phyloP scores from a whole-genome alignment of 169 alveolate genomes.

The Cryptosporidium viatorum region DNA sequence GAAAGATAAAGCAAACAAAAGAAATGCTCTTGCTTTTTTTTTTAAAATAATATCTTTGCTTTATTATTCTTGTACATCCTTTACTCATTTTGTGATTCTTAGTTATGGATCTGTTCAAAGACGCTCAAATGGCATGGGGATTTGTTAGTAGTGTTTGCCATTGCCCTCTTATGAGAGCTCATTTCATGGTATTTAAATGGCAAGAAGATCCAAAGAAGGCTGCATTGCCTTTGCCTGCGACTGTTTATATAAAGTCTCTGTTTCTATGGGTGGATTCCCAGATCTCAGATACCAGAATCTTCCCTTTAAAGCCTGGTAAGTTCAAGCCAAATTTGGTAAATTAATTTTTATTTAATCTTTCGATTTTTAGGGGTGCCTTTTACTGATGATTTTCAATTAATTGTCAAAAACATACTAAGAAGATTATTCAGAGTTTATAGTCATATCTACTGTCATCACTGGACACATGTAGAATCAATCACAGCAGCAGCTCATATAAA shows the following conservation, averaged over 20 bases:
- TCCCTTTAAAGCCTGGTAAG: slow-evolving; percentile 76
- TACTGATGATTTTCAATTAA: slow-evolving; percentile 37
- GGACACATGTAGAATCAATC: slow-evolving; percentile 71
- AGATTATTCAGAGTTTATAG: slow-evolving; percentile 69
- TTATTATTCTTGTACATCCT: not conserved
- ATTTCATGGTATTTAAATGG: slow-evolving; percentile 75
- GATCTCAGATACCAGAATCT: slow-evolving; percentile 54
- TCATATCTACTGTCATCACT: slow-evolving; percentile 74
- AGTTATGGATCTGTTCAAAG: slow-evolving; percentile 71
- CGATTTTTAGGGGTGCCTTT: slow-evolving; percentile 56
- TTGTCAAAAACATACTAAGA: slow-evolving; percentile 51
- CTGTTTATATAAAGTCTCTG: slow-evolving; percentile 60
- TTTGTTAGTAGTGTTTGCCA: slow-evolving; percentile 68
- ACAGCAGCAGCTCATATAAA: slow-evolving; percentile 64
- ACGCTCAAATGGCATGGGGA: slow-evolving; percentile 76
- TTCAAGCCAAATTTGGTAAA: not conserved
- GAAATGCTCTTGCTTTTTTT: not conserved
- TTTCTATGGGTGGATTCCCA: slow-evolving; percentile 68
- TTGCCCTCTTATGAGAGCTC: slow-evolving; percentile 75
- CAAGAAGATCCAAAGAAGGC: slow-evolving; percentile 74
- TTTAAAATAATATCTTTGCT: not conserved
- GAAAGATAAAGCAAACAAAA: not conserved
- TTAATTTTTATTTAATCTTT: not conserved
- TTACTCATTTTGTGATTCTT: not conserved
- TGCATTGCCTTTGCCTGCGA: slow-evolving; percentile 71